Conservation (phyloP, 345 rosid species). For the Eucalyptus erythrocorys region DNA sequence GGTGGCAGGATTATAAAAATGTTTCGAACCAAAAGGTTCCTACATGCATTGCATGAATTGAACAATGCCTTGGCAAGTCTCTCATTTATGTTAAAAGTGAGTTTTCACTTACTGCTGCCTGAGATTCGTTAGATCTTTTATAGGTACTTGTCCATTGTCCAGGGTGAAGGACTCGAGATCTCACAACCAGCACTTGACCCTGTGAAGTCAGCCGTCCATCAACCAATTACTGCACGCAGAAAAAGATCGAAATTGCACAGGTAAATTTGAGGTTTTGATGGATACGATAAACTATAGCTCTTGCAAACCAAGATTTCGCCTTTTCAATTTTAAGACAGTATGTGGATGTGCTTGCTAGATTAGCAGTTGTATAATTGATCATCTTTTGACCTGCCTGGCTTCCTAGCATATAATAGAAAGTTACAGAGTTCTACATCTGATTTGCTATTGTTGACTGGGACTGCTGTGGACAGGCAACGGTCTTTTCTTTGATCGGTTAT, state of each 20-base stretch:
- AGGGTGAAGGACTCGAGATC: conserved; percentile 77
- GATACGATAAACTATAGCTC: not conserved
- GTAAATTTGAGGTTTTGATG: conserved; percentile 10
- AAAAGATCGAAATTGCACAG: conserved; percentile 49
- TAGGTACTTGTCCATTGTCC: conserved; percentile 59
- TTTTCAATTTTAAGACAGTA: not conserved
- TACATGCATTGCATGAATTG: not conserved
- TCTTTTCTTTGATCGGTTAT: not conserved
- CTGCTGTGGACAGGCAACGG: not conserved
- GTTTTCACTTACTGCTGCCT: not conserved
- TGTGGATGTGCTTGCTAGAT: not conserved
- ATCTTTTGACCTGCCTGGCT: not conserved
- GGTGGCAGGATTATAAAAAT: not conserved
- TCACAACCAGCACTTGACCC: conserved; percentile 96
- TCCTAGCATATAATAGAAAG: not conserved
- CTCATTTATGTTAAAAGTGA: not conserved
- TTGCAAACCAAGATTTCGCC: not conserved
- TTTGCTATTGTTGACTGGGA: not conserved
- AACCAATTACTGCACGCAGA: conserved; percentile 60
- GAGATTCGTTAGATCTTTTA: not conserved
- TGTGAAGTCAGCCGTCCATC: conserved; percentile 58
- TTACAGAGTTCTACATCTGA: not conserved
- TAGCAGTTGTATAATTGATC: not conserved
- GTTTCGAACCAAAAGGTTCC: not conserved
- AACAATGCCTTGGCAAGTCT: not conserved